Evolutionary conservation across 2,329 filamentous ascomycete genomes (phyloP), one percentile per base, ranked within the genome.

Genomic region (Xylariaceae sp.): DNA sequence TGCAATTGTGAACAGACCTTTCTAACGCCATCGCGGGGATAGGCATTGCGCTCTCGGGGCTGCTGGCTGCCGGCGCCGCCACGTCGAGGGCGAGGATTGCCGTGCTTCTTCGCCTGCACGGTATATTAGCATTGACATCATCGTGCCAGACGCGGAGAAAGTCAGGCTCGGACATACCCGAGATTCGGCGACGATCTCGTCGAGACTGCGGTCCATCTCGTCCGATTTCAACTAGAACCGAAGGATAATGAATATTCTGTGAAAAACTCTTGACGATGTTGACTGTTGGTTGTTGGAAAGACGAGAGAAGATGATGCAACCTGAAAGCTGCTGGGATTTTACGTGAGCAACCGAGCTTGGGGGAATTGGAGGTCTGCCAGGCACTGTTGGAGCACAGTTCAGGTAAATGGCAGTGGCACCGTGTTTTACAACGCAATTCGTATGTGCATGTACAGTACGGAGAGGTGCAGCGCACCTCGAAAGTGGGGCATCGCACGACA

Each of bases 21-120:
- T 92, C 88, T 92, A 74, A 93, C 84, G 77, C 90, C 90, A 77
- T 94, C 90, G 77, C 89, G 88, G 71, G 89, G 88, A 69, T 82
- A 87, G 51, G 69, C 62, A 55, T 73, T 70, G 80, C 79, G 71
- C 76, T 72, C 69, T 56, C 70, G 69, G 60, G 68, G 63, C 45
- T 63, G 65, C 58, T 68, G 67, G 34, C 62, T 55, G 35, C 64
- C 51, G 48, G 60, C 64, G 52, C 66, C 64, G 49, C 67, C 67
- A 56, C 70, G 67, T 56, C 69, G 69, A 63, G 67, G 61, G 66
- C 66, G 65, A 42, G 8, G 8, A 42, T 62, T 63, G 60, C 66
- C 66, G 58, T 69, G 70, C 23, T 63, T 64, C 57, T 15, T 68
- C 68, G 54, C 48, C 56, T 63, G 53, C 53, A 44, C 23, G 17